Conservation (phyloP, 257 asterid species). For the Datura wrightii region DNA sequence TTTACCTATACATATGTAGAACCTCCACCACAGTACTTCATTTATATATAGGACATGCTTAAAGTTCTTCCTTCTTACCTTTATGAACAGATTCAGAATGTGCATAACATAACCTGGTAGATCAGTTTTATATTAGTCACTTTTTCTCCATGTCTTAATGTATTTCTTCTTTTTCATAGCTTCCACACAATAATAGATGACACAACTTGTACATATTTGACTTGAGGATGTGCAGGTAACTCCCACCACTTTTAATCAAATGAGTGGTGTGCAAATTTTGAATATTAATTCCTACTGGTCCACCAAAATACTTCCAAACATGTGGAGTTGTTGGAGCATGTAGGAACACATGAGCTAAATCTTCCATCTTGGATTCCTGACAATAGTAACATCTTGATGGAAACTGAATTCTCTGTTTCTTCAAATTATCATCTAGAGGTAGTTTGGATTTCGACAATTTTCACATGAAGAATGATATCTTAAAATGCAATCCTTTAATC, state of each 20-base stretch:
- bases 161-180: background rate
- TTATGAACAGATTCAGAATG: background rate
- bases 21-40: background rate
- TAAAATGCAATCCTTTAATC: background rate
- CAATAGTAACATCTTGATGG: background rate
- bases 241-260: background rate
- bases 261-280: background rate
- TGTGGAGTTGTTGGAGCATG: background rate
- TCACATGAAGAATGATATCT: no score
- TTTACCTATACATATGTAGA: background rate
- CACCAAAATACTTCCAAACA: background rate
- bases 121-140: background rate
- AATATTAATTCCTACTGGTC: background rate
- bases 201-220: background rate
- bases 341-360: background rate
- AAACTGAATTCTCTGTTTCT: no score
- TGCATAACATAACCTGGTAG: background rate
- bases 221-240: background rate
- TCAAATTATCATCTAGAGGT: background rate
- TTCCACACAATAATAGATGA: background rate
- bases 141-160: background rate
- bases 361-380: background rate
- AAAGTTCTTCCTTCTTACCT: background rate
- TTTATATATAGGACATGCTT: background rate
- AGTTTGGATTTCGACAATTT: background rate